Evolutionary conservation across 768 basidiomycete species (phyloP).

Genomic region (Mycena amicta): DNA sequence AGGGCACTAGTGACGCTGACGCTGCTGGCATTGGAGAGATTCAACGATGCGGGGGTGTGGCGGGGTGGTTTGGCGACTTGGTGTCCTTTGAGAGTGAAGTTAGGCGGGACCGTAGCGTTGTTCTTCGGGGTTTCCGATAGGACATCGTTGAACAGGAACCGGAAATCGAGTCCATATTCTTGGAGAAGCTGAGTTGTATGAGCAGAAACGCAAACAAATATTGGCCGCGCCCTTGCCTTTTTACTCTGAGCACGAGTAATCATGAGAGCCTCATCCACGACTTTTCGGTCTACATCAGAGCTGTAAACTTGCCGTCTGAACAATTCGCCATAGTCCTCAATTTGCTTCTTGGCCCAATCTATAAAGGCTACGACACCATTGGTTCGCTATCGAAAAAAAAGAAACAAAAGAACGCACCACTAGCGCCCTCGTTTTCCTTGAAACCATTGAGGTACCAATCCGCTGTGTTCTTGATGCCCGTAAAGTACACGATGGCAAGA

Average conservation of each 20-base stretch:
- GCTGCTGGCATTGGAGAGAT: conserved; percentile 18
- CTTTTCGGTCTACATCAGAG: conserved; percentile 68
- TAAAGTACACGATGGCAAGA: conserved; percentile 87
- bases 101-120: conserved; percentile 4
- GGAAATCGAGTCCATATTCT: conserved; percentile 78
- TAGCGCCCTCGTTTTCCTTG: conserved; percentile 92
- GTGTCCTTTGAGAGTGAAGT: conserved; percentile 18
- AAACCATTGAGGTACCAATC: conserved; percentile 98
- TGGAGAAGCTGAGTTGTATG: conserved; percentile 49
- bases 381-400: neutral
- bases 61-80: conserved; percentile 19
- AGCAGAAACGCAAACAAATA: neutral
- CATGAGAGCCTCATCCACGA: conserved; percentile 76
- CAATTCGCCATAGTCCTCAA: conserved; percentile 79
- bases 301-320: conserved; percentile 93
- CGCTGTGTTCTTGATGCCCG: conserved; percentile 93
- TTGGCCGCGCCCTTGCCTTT: conserved; percentile 56
- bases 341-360: conserved; percentile 88
- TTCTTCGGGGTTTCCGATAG: conserved; percentile 42
- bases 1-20: neutral
- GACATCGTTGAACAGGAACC: conserved; percentile 62
- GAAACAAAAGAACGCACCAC: conserved; percentile 58
- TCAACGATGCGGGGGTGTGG: conserved; percentile 12
- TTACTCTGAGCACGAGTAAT: conserved; percentile 81
- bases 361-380: conserved; percentile 69